Conservation (phyloP, 345 rosid genomes). For the Camelina neglecta region DNA sequence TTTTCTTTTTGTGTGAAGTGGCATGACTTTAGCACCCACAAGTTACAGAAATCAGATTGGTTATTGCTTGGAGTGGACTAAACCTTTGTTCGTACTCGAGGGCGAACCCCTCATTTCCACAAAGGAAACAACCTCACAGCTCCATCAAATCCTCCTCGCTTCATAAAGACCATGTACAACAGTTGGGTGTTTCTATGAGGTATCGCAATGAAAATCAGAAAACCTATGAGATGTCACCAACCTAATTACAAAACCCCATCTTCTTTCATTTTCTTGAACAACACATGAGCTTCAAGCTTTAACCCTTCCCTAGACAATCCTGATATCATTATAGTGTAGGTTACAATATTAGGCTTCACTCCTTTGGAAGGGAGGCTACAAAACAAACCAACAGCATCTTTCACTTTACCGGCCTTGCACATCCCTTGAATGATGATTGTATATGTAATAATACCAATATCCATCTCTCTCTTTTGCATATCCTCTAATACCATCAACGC, state of each 20-base stretch:
- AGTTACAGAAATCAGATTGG: no score
- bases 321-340: slow-evolving; percentile 39
- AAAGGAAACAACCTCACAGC: slow-evolving; percentile 20
- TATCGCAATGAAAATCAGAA: neutral
- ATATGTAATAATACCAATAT: slow-evolving; percentile 30
- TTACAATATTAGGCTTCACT: slow-evolving; percentile 37
- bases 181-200: slow-evolving; percentile 3
- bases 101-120: neutral
- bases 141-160: slow-evolving; percentile 11
- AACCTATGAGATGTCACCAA: neutral
- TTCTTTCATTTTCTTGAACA: slow-evolving; percentile 40
- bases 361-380: slow-evolving; percentile 38
- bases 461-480: slow-evolving; percentile 30
- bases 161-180: neutral
- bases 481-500: slow-evolving; percentile 35
- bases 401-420: slow-evolving; percentile 39
- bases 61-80: no score
- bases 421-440: slow-evolving; percentile 36
- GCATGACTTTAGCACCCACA: no score
- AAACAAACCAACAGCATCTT: slow-evolving; percentile 33
- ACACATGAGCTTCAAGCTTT: slow-evolving; percentile 34
- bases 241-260: slow-evolving; percentile 26
- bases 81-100: no score
- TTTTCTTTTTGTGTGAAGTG: no score
- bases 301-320: slow-evolving; percentile 39